These are phyloP conservation scores for Pyrenopolyporus hunteri DNA, from an alignment of 495 filamentous ascomycete genomes.

Conservation along the genomic window DNA sequence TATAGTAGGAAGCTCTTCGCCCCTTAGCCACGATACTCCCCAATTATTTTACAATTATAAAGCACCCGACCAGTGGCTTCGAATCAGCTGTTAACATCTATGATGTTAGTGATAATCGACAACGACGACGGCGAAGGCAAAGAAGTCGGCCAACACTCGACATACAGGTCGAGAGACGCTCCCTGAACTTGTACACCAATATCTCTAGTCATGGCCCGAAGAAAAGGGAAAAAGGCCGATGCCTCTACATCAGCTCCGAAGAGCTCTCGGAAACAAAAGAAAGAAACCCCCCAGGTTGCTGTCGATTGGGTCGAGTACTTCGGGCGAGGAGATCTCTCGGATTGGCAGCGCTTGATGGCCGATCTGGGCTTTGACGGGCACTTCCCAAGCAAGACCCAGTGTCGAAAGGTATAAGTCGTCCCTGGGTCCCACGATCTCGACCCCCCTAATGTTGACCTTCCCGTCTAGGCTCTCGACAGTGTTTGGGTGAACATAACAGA, in stretches of 20 bases:
- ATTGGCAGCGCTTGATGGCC: constrained; percentile 47
- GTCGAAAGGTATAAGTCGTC: constrained; percentile 40
- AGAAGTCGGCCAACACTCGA: neutral
- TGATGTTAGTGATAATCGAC: neutral
- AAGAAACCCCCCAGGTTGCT: constrained; percentile 9
- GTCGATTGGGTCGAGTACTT: constrained; percentile 40
- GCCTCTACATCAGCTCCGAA: neutral
- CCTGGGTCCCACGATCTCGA: neutral
- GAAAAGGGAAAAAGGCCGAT: neutral
- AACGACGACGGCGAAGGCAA: neutral
- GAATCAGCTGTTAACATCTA: neutral
- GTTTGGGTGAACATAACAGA: constrained; percentile 50
- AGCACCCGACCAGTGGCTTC: neutral
- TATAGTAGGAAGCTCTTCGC: neutral
- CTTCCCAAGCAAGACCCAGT: constrained; percentile 45
- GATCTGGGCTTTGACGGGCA: constrained; percentile 42
- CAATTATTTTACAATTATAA: neutral
- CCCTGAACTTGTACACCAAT: neutral
- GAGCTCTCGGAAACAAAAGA: neutral
- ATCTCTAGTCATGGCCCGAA: neutral
- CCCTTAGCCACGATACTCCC: neutral
- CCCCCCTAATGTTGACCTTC: neutral
- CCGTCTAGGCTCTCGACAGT: constrained; percentile 33
- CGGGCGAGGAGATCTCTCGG: constrained; percentile 37
- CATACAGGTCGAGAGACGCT: neutral